phyloP scores from a whole-genome alignment of 2,329 filamentous ascomycete species.

The Didymella segeticola region DNA sequence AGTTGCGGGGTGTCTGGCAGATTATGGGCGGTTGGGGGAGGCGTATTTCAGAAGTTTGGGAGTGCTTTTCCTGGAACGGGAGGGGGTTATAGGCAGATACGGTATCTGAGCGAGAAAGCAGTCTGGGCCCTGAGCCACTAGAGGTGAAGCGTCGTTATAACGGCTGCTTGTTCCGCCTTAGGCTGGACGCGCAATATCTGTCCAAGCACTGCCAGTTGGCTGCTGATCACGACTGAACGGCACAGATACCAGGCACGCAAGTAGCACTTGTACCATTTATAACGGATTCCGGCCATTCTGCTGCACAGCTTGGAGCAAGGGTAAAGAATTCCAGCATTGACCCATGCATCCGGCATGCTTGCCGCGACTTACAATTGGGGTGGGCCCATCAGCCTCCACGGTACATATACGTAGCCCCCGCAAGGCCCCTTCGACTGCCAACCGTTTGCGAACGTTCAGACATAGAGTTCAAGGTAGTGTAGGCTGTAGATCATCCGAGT shows the following conservation, averaged over 20 bases:
- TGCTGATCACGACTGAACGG: conserved; percentile 12
- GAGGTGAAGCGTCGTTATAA: neutral
- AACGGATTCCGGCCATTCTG: neutral
- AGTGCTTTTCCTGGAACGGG: neutral
- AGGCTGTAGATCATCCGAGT: conserved; percentile 4
- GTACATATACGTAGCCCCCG: neutral
- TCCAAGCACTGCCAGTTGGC: neutral
- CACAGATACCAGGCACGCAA: conserved; percentile 3
- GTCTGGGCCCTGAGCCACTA: neutral
- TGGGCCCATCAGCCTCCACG: neutral
- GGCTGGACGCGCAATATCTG: neutral
- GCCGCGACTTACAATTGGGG: neutral
- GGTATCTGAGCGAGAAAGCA: too few species aligned
- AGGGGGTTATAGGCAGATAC: neutral
- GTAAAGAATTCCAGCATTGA: neutral
- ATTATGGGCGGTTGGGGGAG: neutral
- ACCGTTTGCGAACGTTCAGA: conserved; percentile 4
- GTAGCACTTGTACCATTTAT: neutral
- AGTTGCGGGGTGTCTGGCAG: neutral
- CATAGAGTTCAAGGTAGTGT: neutral
- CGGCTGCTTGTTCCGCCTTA: neutral
- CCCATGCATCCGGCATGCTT: neutral
- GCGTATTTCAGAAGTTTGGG: neutral
- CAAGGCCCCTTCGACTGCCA: neutral
- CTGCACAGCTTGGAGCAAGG: conserved; percentile 1